These are phyloP conservation scores for Colletotrichum falcatum DNA, from an alignment of 2,329 filamentous ascomycete genomes.

Conservation along the genomic window DNA sequence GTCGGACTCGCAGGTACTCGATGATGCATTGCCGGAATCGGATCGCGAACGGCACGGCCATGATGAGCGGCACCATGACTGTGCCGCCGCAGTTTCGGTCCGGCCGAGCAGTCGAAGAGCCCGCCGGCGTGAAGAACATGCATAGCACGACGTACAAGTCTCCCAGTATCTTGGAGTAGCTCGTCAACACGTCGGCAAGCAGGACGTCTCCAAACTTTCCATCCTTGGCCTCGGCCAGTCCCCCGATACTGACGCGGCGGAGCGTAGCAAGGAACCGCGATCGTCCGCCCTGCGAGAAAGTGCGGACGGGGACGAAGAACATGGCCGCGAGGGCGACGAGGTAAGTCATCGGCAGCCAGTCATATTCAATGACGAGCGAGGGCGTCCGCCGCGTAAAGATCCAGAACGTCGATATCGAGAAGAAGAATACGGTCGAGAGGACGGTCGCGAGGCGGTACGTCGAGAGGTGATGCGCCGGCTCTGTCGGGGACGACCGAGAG, in stretches of 20 bases:
- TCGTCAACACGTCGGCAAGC: conserved; percentile 93
- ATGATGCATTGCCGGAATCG: conserved; percentile 92
- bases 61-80: conserved; percentile 84
- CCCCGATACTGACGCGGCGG: conserved; percentile 83
- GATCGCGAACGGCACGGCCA: conserved; percentile 85
- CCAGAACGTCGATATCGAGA: conserved; percentile 88
- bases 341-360: conserved; percentile 88
- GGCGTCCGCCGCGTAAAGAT: conserved; percentile 77
- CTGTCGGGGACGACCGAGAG: conserved; percentile 74
- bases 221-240: conserved; percentile 85
- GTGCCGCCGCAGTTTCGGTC: conserved; percentile 85
- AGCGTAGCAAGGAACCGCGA: conserved; percentile 81
- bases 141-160: conserved; percentile 90
- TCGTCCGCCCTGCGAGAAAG: conserved; percentile 76
- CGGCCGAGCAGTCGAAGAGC: conserved; percentile 82
- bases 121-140: conserved; percentile 84
- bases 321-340: conserved; percentile 78
- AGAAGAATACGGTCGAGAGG: conserved; percentile 76
- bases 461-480: conserved; percentile 81
- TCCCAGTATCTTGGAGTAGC: conserved; percentile 91
- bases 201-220: conserved; percentile 96
- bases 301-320: conserved; percentile 79
- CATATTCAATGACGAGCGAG: conserved; percentile 78
- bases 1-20: conserved; percentile 81
- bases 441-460: conserved; percentile 87